Percentiles rank a stretch among this genome's conserved stretches.
Conservation (phyloP, 768 basidiomycete genomes). For the Lentinula lateritia region DNA sequence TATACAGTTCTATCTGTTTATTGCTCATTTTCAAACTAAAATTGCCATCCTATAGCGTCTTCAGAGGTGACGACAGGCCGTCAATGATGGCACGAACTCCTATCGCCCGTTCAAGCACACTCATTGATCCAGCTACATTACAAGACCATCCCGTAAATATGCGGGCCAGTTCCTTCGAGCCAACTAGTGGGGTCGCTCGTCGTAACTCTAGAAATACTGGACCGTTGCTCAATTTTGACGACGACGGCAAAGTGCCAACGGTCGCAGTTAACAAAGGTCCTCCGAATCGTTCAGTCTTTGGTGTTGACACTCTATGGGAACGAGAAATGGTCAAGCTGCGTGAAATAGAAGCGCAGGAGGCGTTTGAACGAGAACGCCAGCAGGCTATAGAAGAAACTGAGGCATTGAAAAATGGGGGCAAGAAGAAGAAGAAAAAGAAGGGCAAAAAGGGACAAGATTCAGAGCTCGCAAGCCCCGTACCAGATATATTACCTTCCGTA, state of each 20-base stretch:
- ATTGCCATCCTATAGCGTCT: conserved; percentile 49
- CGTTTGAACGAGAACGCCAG: conserved; percentile 38
- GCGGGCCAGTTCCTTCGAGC: conserved; percentile 36
- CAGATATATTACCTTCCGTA: neutral
- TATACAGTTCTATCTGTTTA: conserved; percentile 12
- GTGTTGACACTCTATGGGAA: conserved; percentile 92
- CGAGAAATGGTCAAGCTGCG: conserved; percentile 78
- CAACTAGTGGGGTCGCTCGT: conserved; percentile 34
- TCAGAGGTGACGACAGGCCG: conserved; percentile 82
- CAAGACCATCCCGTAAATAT: conserved; percentile 42
- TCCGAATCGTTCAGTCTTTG: conserved; percentile 78
- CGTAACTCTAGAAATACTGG: conserved; percentile 50
- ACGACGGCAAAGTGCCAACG: conserved; percentile 32
- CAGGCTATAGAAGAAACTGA: conserved; percentile 39
- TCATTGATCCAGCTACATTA: conserved; percentile 69
- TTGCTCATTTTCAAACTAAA: neutral
- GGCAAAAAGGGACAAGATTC: conserved; percentile 20
- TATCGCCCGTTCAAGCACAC: conserved; percentile 45
- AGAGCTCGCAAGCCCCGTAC: neutral
- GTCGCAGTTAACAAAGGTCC: conserved; percentile 21
- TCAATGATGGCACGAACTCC: conserved; percentile 85
- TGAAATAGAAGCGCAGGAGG: conserved; percentile 66
- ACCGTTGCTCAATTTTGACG: conserved; percentile 65
- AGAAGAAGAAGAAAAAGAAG: conserved; percentile 41
- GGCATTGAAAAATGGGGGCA: conserved; percentile 37